phyloP scores from a whole-genome alignment of 768 basidiomycete species.

The Calocybe gangraenosa region DNA sequence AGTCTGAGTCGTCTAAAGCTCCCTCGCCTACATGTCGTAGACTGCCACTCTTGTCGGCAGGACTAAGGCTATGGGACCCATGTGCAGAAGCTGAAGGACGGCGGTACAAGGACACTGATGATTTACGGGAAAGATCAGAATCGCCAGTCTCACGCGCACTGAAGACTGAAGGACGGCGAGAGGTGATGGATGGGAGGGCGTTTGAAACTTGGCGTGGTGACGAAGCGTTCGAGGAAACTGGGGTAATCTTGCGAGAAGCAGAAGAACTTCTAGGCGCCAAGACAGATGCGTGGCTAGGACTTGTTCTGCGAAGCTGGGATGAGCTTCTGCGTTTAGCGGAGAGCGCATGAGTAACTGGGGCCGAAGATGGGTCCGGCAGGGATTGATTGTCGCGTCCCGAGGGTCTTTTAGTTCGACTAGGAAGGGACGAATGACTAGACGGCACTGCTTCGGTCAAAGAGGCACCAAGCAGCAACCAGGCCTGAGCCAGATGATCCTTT shows the following conservation, averaged over 20 bases:
- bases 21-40: conserved; percentile 71
- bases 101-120: conserved; percentile 32
- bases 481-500: conserved; percentile 52
- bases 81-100: conserved; percentile 40
- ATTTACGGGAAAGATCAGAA: conserved; percentile 27
- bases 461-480: conserved; percentile 63
- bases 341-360: conserved; percentile 25
- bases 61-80: conserved; percentile 31
- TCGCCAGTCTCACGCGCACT: conserved; percentile 32
- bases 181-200: conserved; percentile 43
- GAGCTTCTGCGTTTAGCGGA: conserved; percentile 16
- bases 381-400: conserved; percentile 5
- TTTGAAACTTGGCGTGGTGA: conserved; percentile 46
- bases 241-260: conserved; percentile 47
- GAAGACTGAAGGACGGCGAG: conserved; percentile 35
- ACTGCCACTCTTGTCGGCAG: conserved; percentile 36
- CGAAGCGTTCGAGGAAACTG: conserved; percentile 53
- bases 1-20: conserved; percentile 75
- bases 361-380: conserved; percentile 32
- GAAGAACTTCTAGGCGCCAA: conserved; percentile 26
- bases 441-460: conserved; percentile 49
- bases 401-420: conserved; percentile 14
- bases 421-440: conserved; percentile 20
- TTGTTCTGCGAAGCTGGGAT: conserved; percentile 21
- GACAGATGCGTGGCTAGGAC: conserved; percentile 19